A percentile compares a stretch with the other conserved stretches of the same genome.
Conservation (phyloP, 352 stramenopile genomes). For the Pythium dissotocum region DNA sequence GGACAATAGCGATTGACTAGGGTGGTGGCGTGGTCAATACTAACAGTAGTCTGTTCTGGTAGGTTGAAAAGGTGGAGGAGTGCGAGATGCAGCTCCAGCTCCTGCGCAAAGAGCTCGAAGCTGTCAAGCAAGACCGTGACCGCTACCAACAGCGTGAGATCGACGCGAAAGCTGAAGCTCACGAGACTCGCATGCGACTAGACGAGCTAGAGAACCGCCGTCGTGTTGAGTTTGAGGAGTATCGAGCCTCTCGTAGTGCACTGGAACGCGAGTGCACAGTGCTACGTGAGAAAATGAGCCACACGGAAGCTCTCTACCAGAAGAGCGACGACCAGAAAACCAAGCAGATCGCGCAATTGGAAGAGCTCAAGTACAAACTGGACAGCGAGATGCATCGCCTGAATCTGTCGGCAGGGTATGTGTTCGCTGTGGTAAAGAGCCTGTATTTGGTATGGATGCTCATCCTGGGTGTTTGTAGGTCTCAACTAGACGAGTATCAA, state of each 20-base stretch:
- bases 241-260: slow-evolving; percentile 41
- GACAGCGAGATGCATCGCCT: slow-evolving; percentile 56
- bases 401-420: slow-evolving; percentile 42
- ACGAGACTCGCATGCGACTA: slow-evolving; percentile 67
- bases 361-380: slow-evolving; percentile 63
- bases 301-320: slow-evolving; percentile 42
- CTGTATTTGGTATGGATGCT: slow-evolving; percentile 7
- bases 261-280: slow-evolving; percentile 59
- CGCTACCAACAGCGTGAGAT: slow-evolving; percentile 61
- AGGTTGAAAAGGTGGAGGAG: slow-evolving; percentile 60
- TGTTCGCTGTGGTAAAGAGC: not conserved
- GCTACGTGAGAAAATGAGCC: slow-evolving; percentile 54
- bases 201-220: slow-evolving; percentile 66
- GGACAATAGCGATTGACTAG: not conserved
- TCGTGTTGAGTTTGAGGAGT: slow-evolving; percentile 75
- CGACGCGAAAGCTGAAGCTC: slow-evolving; percentile 52
- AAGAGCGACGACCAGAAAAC: slow-evolving; percentile 54
- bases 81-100: slow-evolving; percentile 47
- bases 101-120: slow-evolving; percentile 43
- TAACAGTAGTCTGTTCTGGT: not conserved
- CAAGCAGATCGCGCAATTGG: slow-evolving; percentile 55
- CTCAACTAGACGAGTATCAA: slow-evolving; percentile 49
- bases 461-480: slow-evolving; percentile 22
- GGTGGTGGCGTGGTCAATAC: not conserved
- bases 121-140: slow-evolving; percentile 57